A percentile compares a stretch with the other conserved stretches of the same genome.
Evolutionary conservation across 1,139 yeast species (phyloP).

Genomic region (Suhomyces ambrosiae): DNA sequence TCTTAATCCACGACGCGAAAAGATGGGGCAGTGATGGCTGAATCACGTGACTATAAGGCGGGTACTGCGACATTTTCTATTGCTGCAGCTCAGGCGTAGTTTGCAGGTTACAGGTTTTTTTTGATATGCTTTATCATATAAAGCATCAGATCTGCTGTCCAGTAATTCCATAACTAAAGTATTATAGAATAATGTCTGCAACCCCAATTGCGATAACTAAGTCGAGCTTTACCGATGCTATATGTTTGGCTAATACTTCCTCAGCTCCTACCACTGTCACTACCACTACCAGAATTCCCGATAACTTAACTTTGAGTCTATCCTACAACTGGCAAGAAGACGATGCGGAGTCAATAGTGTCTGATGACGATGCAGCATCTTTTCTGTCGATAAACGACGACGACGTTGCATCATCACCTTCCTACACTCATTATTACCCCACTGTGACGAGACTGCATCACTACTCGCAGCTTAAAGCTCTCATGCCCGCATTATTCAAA

Average conservation of each 20-base stretch:
- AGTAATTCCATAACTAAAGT: background rate
- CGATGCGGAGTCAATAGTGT: slow-evolving; percentile 13
- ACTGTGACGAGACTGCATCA: slow-evolving; percentile 2
- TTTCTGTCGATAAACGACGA: slow-evolving; percentile 12
- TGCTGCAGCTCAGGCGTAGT: slow-evolving; percentile 5
- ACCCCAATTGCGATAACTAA: slow-evolving; percentile 9
- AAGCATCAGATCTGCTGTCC: background rate
- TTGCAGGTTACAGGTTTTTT: slow-evolving; percentile 1
- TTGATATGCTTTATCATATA: background rate
- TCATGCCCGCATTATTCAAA: slow-evolving; percentile 19
- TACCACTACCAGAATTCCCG: slow-evolving; percentile 7
- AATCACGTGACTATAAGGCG: slow-evolving; percentile 9
- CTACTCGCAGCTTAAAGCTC: slow-evolving; percentile 5
- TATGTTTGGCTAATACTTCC: slow-evolving; percentile 4
- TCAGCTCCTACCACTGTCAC: slow-evolving; percentile 4
- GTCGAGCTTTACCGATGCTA: background rate
- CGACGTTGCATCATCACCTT: slow-evolving; percentile 4
- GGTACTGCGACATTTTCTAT: slow-evolving; percentile 5
- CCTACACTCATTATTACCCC: slow-evolving; percentile 4
- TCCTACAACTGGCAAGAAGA: slow-evolving; percentile 14
- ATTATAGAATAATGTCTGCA: slow-evolving; percentile 3
- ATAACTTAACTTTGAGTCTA: slow-evolving; percentile 10
- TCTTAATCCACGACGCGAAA: background rate
- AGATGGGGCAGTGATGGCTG: background rate
- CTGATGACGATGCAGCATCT: slow-evolving; percentile 15